A percentile compares a stretch with the other conserved stretches of the same genome.
phyloP scores from a whole-genome alignment of 306 rosid species.

The Arachis hypogaea region DNA sequence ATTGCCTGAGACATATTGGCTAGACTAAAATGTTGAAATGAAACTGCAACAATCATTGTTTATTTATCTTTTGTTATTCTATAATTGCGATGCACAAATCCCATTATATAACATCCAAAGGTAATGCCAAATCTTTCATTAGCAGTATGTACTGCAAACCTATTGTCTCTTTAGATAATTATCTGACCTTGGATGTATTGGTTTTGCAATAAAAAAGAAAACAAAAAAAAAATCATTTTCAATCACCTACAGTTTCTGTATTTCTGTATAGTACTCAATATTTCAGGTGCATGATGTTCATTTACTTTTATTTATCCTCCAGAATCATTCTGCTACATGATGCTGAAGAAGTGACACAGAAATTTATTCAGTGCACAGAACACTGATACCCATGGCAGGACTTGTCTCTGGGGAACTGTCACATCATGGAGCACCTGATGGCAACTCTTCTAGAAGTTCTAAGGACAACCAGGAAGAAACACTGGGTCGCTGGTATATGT shows the following conservation, averaged over 20 bases:
- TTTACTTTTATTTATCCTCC: conserved; percentile 29
- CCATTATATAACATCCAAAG: background rate
- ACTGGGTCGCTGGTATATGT: conserved; percentile 73
- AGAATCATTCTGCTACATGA: conserved; percentile 44
- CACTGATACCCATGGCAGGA: conserved; percentile 44
- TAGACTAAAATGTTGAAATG: conserved; percentile 4
- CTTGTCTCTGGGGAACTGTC: conserved; percentile 48
- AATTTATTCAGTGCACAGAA: conserved; percentile 35
- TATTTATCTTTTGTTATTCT: background rate
- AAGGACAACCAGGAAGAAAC: conserved; percentile 44
- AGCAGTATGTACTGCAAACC: background rate
- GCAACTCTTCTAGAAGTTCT: conserved; percentile 39
- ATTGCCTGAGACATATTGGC: conserved; percentile 4
- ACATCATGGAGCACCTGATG: conserved; percentile 41
- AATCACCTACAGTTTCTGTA: conserved; percentile 6
- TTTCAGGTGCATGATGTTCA: conserved; percentile 29
- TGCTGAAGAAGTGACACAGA: conserved; percentile 38
- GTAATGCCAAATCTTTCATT: background rate
- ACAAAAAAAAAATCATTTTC: background rate
- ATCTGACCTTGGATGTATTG: background rate
- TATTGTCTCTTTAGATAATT: background rate
- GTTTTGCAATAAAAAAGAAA: background rate
- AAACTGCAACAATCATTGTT: background rate
- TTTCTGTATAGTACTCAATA: conserved; percentile 18
- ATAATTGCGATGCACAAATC: background rate